Evolutionary conservation across 768 basidiomycete genomes (phyloP).

Genomic region (Agaricus blazei): DNA sequence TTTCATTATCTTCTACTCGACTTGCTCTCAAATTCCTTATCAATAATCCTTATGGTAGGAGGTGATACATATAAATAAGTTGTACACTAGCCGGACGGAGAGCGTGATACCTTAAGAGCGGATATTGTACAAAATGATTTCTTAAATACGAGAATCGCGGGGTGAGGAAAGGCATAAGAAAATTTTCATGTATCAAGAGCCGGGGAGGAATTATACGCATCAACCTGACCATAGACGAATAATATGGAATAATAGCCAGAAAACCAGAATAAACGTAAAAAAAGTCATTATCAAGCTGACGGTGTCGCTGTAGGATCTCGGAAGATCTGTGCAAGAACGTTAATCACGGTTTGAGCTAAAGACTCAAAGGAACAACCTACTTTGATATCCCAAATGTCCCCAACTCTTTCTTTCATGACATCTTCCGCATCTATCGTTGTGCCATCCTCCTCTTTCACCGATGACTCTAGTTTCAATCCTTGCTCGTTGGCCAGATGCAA

Average conservation of each 20-base stretch:
- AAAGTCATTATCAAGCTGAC: constrained; percentile 22
- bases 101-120: not conserved
- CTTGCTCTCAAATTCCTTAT: no score
- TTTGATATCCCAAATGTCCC: constrained; percentile 74
- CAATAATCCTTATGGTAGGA: no score
- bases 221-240: no score
- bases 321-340: constrained; percentile 32
- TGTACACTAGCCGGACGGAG: constrained; percentile 5
- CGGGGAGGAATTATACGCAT: no score
- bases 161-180: no score
- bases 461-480: constrained; percentile 75
- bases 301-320: constrained; percentile 40
- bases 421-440: constrained; percentile 29
- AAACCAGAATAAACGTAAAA: constrained; percentile 11
- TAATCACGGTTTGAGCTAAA: not conserved
- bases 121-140: constrained; percentile 2
- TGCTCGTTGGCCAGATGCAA: constrained; percentile 96
- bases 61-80: not conserved
- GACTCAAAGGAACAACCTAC: constrained; percentile 27
- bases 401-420: constrained; percentile 38
- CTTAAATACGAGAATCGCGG: constrained; percentile 1
- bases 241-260: not conserved
- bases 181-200: not conserved
- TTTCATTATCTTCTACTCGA: no score
- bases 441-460: constrained; percentile 29